phyloP scores from a whole-genome alignment of 2,329 filamentous ascomycete genomes.

The Colletotrichum lindemuthianum region DNA sequence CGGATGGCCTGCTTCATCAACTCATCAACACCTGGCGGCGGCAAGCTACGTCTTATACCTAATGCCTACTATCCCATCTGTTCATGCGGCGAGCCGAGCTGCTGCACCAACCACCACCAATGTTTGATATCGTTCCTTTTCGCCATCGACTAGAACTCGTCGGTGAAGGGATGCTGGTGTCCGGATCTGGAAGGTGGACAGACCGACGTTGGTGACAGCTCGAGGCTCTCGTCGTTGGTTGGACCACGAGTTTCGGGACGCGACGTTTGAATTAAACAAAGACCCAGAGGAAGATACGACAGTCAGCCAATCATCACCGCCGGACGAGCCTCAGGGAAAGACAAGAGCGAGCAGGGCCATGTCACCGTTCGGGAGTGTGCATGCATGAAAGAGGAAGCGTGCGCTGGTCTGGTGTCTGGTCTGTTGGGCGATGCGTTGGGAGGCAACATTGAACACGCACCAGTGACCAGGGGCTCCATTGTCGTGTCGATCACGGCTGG shows the following conservation, averaged over 20 bases:
- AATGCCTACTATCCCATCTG: neutral
- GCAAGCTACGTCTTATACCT: constrained; percentile 17
- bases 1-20: constrained; percentile 3
- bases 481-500: constrained; percentile 5
- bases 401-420: neutral
- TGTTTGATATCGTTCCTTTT: neutral
- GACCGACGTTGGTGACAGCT: constrained; percentile 15
- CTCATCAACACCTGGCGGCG: constrained; percentile 7
- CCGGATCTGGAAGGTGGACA: constrained; percentile 14
- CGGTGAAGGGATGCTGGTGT: neutral
- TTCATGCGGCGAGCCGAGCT: constrained; percentile 9
- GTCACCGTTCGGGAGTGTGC: neutral
- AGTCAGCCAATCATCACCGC: constrained; percentile 20
- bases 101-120: neutral
- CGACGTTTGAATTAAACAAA: constrained; percentile 33
- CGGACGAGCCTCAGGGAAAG: constrained; percentile 17
- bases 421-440: constrained; percentile 8
- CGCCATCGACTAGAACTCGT: neutral
- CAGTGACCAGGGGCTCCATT: constrained; percentile 2
- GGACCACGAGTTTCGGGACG: neutral
- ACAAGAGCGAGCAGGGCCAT: constrained; percentile 2
- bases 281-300: constrained; percentile 5
- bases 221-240: constrained; percentile 4
- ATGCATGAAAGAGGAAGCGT: neutral
- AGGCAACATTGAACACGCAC: neutral